Base-by-base conservation (phyloP, 1,284 basidiomycete genomes). In the Puccinia coronata region DNA sequence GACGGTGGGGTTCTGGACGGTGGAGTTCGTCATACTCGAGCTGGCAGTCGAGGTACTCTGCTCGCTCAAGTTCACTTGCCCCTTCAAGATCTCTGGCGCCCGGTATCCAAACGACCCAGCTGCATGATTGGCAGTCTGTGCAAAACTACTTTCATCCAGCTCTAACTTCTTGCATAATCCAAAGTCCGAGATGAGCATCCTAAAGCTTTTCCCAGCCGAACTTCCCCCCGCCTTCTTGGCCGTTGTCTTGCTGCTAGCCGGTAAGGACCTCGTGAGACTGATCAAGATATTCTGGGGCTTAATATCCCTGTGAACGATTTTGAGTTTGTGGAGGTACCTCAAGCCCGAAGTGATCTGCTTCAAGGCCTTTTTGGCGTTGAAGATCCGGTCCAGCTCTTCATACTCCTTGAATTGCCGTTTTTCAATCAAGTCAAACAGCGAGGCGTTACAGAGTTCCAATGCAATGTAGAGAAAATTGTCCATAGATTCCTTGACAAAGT, bases 221-320 rank as follows among this genome's bases (percentile, higher is more conserved):
- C 28, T 39, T 53, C 28, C 71, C 16, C 71, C 53, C 25, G 31
- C 4, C 25, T 36, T 43, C 23, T 57, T 55, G 23, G 67, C 61
- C 47, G 43, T 57, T 2, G 31, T 18, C 47, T 78, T 78, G 49
- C 51, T 67, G 23, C 41, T 49, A 63, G n/a, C 31, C 1, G 63
- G 36, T 41, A 34, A 31, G 14, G 83, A 84, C 91, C 49, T 92
- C 23, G 90, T 90, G 34, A 88, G 88, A 8, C 92, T 93, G n/a
- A 98, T 90, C 11, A 99, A 90, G 80, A 99, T 98, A 85, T 99
- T 99, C 87, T 97, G 96, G 4, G 96, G 96, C 86, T 99, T 99
- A 87, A 99, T 97, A 86, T 99, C 96, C 39, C 97, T 91, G 87
- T 99, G 97, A 31, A 99, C 92, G 83, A 99, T 94, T 87, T 97